These are phyloP conservation scores for Candida adriatica DNA, from an alignment of 805 yeast genomes.

Conservation along the genomic window DNA sequence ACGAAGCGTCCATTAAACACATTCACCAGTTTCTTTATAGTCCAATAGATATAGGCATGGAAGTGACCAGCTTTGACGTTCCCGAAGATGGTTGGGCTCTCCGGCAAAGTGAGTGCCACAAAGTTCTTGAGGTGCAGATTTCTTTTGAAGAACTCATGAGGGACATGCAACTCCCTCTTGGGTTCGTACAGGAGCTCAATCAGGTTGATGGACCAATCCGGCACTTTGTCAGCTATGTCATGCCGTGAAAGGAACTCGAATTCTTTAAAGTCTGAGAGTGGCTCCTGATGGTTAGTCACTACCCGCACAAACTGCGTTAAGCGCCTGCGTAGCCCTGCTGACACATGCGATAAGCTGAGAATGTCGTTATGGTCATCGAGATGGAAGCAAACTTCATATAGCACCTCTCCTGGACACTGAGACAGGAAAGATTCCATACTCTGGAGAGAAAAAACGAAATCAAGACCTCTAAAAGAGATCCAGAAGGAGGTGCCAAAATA, in stretches of 20 bases:
- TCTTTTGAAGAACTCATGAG: neutral
- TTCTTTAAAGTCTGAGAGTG: slow-evolving; percentile 1
- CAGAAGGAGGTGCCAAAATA: too few relatives aligned
- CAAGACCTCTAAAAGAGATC: too few relatives aligned
- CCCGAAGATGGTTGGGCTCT: neutral
- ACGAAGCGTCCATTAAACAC: slow-evolving; percentile 4
- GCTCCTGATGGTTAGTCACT: slow-evolving; percentile 3
- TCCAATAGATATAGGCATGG: slow-evolving; percentile 2
- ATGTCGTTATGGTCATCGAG: slow-evolving; percentile 5
- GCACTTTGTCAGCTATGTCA: neutral
- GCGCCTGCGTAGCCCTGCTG: neutral
- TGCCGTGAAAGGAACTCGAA: slow-evolving; percentile 1
- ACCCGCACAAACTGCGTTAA: slow-evolving; percentile 3
- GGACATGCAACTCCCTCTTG: slow-evolving; percentile 1
- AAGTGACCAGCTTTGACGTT: slow-evolving; percentile 1
- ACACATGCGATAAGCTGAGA: slow-evolving; percentile 1
- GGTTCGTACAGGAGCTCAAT: slow-evolving; percentile 4
- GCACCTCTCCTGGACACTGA: slow-evolving; percentile 3
- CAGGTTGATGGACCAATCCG: slow-evolving; percentile 7
- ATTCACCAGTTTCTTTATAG: slow-evolving; percentile 2
- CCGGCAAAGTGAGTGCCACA: slow-evolving; percentile 2
- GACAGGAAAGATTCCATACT: neutral
- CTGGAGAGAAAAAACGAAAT: too few relatives aligned
- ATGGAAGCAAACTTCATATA: slow-evolving; percentile 4
- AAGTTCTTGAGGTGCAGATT: slow-evolving; percentile 3